These are phyloP conservation scores for Venturia pyrina DNA, from an alignment of 2,329 filamentous ascomycete genomes.

Conservation along the genomic window DNA sequence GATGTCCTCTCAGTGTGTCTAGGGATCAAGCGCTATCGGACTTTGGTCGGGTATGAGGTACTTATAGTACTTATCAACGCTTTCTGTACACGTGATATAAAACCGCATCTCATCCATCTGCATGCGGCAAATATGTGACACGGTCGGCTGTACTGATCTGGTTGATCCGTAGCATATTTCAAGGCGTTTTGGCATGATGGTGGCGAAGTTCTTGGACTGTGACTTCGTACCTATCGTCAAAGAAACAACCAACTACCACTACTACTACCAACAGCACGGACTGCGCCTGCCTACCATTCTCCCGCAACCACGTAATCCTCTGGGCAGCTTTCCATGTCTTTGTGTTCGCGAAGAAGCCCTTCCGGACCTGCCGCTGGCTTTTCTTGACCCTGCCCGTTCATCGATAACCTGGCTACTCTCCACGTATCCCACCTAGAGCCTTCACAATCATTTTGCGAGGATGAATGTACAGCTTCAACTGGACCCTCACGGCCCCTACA, in stretches of 20 bases:
- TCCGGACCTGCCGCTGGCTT: not conserved
- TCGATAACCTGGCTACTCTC: not conserved
- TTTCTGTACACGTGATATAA: no score
- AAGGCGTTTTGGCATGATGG: not conserved
- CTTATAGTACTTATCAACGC: no score
- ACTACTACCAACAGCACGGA: not conserved
- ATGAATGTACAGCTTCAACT: conserved; percentile 61
- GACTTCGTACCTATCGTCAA: not conserved
- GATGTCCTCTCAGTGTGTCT: no score
- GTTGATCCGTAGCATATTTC: not conserved
- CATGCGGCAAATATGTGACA: no score
- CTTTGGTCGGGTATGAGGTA: no score
- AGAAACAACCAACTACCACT: not conserved
- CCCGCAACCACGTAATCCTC: not conserved
- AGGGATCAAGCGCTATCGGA: no score
- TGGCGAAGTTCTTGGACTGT: not conserved
- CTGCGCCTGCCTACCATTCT: not conserved
- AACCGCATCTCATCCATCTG: no score
- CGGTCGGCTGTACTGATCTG: not conserved
- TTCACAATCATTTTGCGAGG: not conserved
- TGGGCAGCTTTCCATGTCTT: not conserved
- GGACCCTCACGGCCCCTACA: conserved; percentile 62
- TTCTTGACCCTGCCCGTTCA: not conserved
- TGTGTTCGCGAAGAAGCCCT: not conserved
- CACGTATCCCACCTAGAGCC: not conserved